phyloP scores from a whole-genome alignment of 129 eudicot species.

The Silybum marianum region DNA sequence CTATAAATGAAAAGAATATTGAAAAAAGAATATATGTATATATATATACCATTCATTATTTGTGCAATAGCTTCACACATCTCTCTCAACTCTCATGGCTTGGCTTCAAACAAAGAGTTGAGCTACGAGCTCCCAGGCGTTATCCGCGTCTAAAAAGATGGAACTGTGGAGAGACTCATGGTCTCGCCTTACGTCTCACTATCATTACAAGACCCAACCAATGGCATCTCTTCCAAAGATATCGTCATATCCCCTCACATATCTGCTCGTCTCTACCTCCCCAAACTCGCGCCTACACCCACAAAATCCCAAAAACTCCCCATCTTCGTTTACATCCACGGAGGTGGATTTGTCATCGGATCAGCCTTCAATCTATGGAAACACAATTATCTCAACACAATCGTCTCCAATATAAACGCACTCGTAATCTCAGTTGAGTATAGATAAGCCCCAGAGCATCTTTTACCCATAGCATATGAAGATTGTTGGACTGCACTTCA shows the following conservation, averaged over 20 bases:
- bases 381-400: conserved; percentile 15
- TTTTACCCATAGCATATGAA: conserved; percentile 46
- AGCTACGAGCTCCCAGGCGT: conserved; percentile 21
- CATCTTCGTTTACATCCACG: conserved; percentile 23
- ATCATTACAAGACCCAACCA: background rate
- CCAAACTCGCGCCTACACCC: background rate
- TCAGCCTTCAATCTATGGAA: conserved; percentile 17
- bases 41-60: background rate
- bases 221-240: conserved; percentile 22
- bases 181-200: conserved; percentile 36
- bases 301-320: conserved; percentile 13
- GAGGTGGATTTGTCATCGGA: conserved; percentile 25
- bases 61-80: background rate
- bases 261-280: conserved; percentile 31
- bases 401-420: conserved; percentile 12
- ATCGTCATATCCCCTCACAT: conserved; percentile 2
- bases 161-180: conserved; percentile 45
- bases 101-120: conserved; percentile 29
- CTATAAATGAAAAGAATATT: too few relatives aligned
- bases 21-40: too few relatives aligned
- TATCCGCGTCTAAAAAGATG: conserved; percentile 34
- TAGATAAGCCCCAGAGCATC: conserved; percentile 53
- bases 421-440: conserved; percentile 31
- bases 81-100: conserved; percentile 14
- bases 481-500: conserved; percentile 55